phyloP scores from a whole-genome alignment of 202 grass and related monocot species.

The Digitaria exilis region DNA sequence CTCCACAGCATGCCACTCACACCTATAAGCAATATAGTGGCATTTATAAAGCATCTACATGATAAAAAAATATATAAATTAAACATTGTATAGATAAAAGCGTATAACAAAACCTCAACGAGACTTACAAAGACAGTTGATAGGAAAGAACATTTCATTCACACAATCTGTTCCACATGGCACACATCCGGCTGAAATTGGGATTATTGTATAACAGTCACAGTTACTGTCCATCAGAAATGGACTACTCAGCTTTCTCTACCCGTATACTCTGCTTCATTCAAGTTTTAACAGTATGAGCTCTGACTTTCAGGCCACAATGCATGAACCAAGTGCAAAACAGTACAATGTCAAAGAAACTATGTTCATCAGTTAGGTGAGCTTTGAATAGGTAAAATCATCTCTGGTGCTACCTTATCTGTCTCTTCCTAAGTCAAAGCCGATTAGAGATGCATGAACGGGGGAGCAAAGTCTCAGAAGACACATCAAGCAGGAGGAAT shows the following conservation, averaged over 20 bases:
- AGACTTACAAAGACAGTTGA: constrained; percentile 21
- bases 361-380: constrained; percentile 11
- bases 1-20: background rate
- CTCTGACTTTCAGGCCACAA: background rate
- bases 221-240: background rate
- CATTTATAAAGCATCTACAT: background rate
- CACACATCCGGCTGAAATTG: background rate
- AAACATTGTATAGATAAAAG: background rate
- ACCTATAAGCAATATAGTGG: background rate
- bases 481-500: constrained; percentile 41
- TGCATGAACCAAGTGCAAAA: constrained; percentile 28
- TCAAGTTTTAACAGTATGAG: background rate
- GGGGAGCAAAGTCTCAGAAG: constrained; percentile 19
- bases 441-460: constrained; percentile 8
- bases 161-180: background rate
- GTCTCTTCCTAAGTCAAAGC: constrained; percentile 32
- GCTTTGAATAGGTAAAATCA: constrained; percentile 1
- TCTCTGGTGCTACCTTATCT: constrained; percentile 10
- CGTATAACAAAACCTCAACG: background rate
- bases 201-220: constrained; percentile 21
- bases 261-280: background rate
- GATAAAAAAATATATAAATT: background rate
- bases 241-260: constrained; percentile 13
- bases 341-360: constrained; percentile 20
- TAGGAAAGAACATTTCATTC: background rate